Base-by-base conservation (phyloP, 2,329 filamentous ascomycete species). In the Calonectria naviculata region DNA sequence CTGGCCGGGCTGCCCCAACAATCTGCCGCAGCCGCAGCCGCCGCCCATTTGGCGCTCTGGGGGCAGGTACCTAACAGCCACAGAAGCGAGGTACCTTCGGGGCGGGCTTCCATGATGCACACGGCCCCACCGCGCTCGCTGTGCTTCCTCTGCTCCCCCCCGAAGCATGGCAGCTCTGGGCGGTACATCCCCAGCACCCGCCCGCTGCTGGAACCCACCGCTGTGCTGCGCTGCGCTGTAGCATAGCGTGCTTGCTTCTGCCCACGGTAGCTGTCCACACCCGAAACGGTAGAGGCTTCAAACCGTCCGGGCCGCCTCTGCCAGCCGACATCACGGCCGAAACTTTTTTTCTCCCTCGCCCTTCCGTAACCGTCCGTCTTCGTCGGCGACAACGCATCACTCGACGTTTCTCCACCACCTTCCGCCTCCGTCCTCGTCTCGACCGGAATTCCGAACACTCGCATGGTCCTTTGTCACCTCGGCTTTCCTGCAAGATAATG, bases 401-500 rank as follows among this genome's bases (percentile, higher is more conserved):
- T 60, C 52, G 26, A 28, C 36, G 41, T 36, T 66, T 54, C 62
- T 70, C 62, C 67, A 65, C 67, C 52, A 44, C 41, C 63, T 56
- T 54, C 56, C 54, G 36, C 34, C 54, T 65, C 26, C 67, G 34
- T 29, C 24, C 46, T 41, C 52, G 34, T 52, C 29, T 47, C 31
- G 21, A 28, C 46, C 62, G 64, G 42, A 70, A 54, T 60, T 44
- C 26, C 31, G 46, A 47, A 64, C 17, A 38, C 61, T 63, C 61
- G 65, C 52, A 71, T 73, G 68, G 74, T 68, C 67, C 73, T 72
- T 74, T 70, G 62, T 60, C 69, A 72, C 72, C 67, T 72, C 71
- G 58, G 71, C 41, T 70, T 47, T 54, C 56, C 28, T 29, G 62
- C 72, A 70, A 75, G 61, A 73, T 71, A 75, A 80, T 82, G 81